These are phyloP conservation scores for Coemansia sp. DNA, from an alignment of 192 early-diverging fungal species.

Conservation along the genomic window DNA sequence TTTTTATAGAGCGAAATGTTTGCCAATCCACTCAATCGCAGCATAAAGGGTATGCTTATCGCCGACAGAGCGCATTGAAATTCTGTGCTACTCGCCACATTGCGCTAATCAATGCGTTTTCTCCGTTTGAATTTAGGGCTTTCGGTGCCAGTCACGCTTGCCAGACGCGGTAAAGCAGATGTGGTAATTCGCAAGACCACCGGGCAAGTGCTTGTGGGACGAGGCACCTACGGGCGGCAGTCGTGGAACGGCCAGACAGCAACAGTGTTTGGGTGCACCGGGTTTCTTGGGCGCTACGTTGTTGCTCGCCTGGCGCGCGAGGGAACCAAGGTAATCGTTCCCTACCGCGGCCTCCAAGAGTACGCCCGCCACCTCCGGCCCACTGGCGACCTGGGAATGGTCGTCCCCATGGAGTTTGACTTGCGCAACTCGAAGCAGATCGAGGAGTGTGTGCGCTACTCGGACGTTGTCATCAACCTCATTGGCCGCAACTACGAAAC, in stretches of 20 bases:
- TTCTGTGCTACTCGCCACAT: background rate
- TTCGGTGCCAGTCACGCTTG: constrained; percentile 17
- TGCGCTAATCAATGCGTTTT: background rate
- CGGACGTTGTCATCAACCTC: constrained; percentile 93
- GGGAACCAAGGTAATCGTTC: constrained; percentile 88
- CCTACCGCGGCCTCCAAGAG: constrained; percentile 85
- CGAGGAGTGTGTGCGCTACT: constrained; percentile 82
- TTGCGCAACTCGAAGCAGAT: constrained; percentile 83
- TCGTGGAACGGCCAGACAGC: constrained; percentile 82
- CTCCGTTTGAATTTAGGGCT: constrained; percentile 19
- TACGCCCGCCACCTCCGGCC: constrained; percentile 83
- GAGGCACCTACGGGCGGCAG: constrained; percentile 72
- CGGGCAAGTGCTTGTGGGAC: constrained; percentile 53
- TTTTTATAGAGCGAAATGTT: constrained; percentile 10
- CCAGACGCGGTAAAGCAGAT: constrained; percentile 53
- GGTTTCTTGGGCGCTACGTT: constrained; percentile 92
- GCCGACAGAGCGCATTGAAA: background rate
- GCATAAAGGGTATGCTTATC: constrained; percentile 22
- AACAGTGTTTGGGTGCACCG: constrained; percentile 95
- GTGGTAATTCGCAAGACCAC: constrained; percentile 43
- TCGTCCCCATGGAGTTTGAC: constrained; percentile 88
- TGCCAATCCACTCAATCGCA: constrained; percentile 26
- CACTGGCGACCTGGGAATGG: constrained; percentile 93
- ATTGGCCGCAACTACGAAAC: constrained; percentile 90
- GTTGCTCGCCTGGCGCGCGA: constrained; percentile 88